Evolutionary conservation across 2,329 filamentous ascomycete genomes (phyloP), one percentile per base, ranked within the genome.

Genomic region (Dactylellina sp.): DNA sequence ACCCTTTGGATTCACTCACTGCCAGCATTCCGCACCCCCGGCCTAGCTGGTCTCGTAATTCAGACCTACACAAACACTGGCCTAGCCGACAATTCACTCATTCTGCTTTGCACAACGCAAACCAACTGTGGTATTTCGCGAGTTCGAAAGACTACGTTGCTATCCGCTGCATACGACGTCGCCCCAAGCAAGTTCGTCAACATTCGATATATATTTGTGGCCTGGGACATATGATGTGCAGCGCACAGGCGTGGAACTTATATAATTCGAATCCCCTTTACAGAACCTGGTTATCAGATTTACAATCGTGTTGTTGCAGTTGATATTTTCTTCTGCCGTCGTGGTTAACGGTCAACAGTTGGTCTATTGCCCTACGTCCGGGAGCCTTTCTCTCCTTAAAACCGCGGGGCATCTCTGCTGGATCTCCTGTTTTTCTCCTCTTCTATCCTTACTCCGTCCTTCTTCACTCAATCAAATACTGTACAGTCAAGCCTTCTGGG

Each of bases 61-160:
- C n/a, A n/a, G n/a, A n/a, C n/a, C n/a, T n/a, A n/a, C n/a, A n/a
- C n/a, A n/a, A n/a, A n/a, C n/a, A n/a, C n/a, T n/a, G n/a, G 12
- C 22, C 12, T 56, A 42, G 16, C 18, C 20, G 20, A 52, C 42
- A 47, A 28, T 28, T 39, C 56, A 18, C 62, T 59, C 62, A 18
- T 64, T 65, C 50, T 62, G 24, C 32, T 11, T 47, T n/a, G 37
- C 57, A 47, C 59, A 72, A 72, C 68, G 60, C 68, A 64, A 28
- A 60, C 56, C 2, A 16, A 22, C 37, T 65, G 68, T 72, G 59
- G 68, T 39, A 72, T 72, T 72, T 64, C 32, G 37, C 37, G 2
- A 42, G n/a, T 28, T n/a, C n/a, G n/a, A n/a, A n/a, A n/a, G n/a
- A n/a, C n/a, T n/a, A 39, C 7, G n/a, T n/a, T 14, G 9, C 32